Conservation (phyloP, 257 asterid species). For the Scutellaria galericulata region DNA sequence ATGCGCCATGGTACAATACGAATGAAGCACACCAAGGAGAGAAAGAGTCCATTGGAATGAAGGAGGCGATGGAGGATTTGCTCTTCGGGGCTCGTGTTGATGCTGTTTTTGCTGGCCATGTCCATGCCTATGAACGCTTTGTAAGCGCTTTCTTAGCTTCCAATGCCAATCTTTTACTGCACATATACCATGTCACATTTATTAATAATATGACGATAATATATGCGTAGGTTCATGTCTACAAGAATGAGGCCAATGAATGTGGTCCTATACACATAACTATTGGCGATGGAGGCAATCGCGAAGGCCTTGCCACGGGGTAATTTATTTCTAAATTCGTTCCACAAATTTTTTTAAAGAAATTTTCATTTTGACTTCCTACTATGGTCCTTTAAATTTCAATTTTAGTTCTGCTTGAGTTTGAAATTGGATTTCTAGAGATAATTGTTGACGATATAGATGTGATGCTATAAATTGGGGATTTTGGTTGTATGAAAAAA, state of each 20-base stretch:
- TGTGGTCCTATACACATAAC: constrained; percentile 73
- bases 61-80: constrained; percentile 69
- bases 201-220: too few relatives aligned
- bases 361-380: too few relatives aligned
- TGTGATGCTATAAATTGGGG: too few relatives aligned
- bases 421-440: too few relatives aligned
- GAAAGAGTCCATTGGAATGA: constrained; percentile 60
- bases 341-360: too few relatives aligned
- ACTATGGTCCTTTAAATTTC: too few relatives aligned
- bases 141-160: constrained; percentile 50
- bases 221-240: constrained; percentile 54
- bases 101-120: constrained; percentile 80
- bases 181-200: too few relatives aligned
- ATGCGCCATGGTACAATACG: constrained; percentile 90
- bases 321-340: constrained; percentile 1
- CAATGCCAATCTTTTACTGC: not conserved
- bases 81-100: constrained; percentile 67
- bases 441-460: too few relatives aligned
- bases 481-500: too few relatives aligned
- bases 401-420: too few relatives aligned
- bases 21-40: constrained; percentile 86
- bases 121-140: constrained; percentile 93
- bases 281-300: constrained; percentile 88
- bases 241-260: constrained; percentile 52
- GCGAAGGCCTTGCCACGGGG: constrained; percentile 82